A percentile compares a stretch with the other conserved stretches of the same genome.
Evolutionary conservation across 495 filamentous ascomycete species (phyloP).

Genomic region (Sordaria brevicollis): DNA sequence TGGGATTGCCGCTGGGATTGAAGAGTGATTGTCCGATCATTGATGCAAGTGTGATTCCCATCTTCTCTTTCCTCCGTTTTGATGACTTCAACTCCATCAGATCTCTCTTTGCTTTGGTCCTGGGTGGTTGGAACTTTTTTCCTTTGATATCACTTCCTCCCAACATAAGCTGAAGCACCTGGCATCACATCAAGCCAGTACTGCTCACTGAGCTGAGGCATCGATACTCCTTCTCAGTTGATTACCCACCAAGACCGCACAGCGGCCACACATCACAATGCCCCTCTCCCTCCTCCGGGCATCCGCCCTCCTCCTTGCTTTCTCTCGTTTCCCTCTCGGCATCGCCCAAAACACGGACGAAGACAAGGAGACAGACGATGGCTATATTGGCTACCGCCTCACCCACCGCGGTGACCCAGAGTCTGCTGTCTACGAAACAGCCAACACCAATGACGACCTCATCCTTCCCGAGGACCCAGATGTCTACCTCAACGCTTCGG

Average conservation of each 20-base stretch:
- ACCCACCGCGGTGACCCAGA: constrained; percentile 36
- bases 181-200: not conserved
- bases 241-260: not conserved
- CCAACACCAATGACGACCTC: constrained; percentile 31
- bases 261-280: constrained; percentile 5
- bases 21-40: not conserved
- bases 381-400: constrained; percentile 47
- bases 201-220: not conserved
- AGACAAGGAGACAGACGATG: constrained; percentile 12
- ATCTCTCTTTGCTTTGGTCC: not conserved
- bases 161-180: too few relatives aligned
- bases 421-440: constrained; percentile 40
- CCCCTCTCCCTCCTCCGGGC: constrained; percentile 12
- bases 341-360: not conserved
- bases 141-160: not conserved
- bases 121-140: not conserved
- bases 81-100: not conserved
- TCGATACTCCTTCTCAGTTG: not conserved
- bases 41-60: not conserved
- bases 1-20: not conserved
- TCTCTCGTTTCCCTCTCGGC: constrained; percentile 10
- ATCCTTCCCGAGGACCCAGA: constrained; percentile 35
- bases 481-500: constrained; percentile 45
- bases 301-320: constrained; percentile 12
- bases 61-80: not conserved